Base-by-base conservation (phyloP, 2,329 filamentous ascomycete species). In the Aspergillus fumigatus region DNA sequence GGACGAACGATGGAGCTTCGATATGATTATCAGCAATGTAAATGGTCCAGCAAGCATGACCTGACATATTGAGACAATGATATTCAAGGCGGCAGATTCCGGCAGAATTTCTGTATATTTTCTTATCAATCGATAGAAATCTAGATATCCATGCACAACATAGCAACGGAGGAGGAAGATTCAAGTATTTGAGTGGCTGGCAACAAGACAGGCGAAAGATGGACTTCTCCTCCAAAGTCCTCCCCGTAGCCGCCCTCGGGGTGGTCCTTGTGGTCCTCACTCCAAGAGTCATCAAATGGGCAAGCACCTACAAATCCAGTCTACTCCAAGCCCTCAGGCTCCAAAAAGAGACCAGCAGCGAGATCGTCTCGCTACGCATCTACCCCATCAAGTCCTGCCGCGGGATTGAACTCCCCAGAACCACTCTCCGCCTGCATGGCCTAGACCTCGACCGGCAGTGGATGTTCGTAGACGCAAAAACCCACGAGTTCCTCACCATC, bases 301-400 rank as follows among this genome's bases (percentile, higher is more conserved):
- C 54, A 38, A 51, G 55, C 29, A 55, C 38, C 53, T 53, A 51
- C 32, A 41, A 38, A 48, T 49, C 49, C 11, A 59, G 41, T 27
- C 49, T 58, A 9, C 52, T 58, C 26, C 51, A 61, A 29, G 55
- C 48, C 51, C 52, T 64, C 51, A 60, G 62, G 11, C 59, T 57
- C 8, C 26, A 48, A 52, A 38, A 26, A 21, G 35, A 61, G 61
- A 47, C 62, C 50, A 67, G 60, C 40, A 71, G 60, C 56, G 69
- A 73, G 47, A 68, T 74, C 29, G 55, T 66, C 57, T 66, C 67
- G 8, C 73, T 87, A 10, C 79, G 79, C 55, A 77, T 87, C 63
- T 87, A 87, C 66, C 85, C 85, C 11, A 83, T 88, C 65, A 88
- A 88, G 66, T 87, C 84, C 58, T 88, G 85, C 63, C 83, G 85